Evolutionary conservation across 345 rosid species (phyloP).

Genomic region (Acer negundo): DNA sequence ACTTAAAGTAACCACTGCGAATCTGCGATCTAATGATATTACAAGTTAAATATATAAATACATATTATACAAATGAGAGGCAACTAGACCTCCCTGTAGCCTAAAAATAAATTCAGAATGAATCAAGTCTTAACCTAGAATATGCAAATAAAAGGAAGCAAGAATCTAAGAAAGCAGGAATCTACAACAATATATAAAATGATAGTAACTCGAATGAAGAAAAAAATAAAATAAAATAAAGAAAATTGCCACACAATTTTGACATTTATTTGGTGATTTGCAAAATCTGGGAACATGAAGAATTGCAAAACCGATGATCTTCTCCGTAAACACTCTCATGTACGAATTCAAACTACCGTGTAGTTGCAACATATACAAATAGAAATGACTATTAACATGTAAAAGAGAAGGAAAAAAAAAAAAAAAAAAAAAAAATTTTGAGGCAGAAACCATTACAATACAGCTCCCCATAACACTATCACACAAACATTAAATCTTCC

Average conservation of each 20-base stretch:
- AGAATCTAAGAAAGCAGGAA: no score
- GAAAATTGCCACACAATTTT: neutral
- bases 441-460: neutral
- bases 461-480: neutral
- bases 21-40: no score
- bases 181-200: neutral
- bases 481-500: slow-evolving; percentile 12
- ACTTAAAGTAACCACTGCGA: no score
- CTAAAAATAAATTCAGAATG: neutral
- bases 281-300: neutral
- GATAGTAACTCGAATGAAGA: neutral
- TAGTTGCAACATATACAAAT: neutral
- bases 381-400: neutral
- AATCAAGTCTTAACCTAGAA: neutral
- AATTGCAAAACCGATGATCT: neutral
- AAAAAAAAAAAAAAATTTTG: no score
- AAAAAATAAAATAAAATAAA: neutral
- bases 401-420: neutral
- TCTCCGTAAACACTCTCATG: neutral
- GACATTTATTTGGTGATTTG: neutral
- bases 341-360: neutral
- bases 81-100: neutral
- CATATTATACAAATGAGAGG: no score
- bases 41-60: no score
- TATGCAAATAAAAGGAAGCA: neutral